Evolutionary conservation across 2,329 filamentous ascomycete species (phyloP).

Genomic region (Clonostachys rhizophaga): DNA sequence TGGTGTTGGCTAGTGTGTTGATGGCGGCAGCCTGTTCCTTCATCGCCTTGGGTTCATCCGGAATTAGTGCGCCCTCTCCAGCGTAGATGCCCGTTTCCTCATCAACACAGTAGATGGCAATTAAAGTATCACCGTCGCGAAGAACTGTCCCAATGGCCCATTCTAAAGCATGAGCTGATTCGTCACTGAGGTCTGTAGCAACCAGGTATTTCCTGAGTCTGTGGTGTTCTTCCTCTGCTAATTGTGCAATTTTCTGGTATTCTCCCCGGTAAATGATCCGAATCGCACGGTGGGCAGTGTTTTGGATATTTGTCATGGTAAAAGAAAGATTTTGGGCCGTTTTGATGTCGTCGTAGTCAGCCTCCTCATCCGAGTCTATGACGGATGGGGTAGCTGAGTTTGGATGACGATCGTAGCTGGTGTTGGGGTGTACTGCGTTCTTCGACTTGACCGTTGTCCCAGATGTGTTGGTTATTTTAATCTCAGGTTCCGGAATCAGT

Average conservation of each 20-base stretch:
- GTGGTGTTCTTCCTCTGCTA: constrained; percentile 74
- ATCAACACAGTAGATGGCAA: constrained; percentile 90
- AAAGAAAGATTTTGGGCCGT: constrained; percentile 82
- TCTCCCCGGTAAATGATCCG: constrained; percentile 89
- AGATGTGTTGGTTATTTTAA: constrained; percentile 58
- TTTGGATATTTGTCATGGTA: constrained; percentile 74
- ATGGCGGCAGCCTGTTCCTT: constrained; percentile 72
- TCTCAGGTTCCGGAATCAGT: constrained; percentile 60
- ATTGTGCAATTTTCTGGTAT: constrained; percentile 68
- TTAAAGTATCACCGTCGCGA: constrained; percentile 87
- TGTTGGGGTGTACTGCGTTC: constrained; percentile 70
- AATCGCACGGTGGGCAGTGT: constrained; percentile 74
- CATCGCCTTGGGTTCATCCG: constrained; percentile 70
- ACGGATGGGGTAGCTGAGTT: constrained; percentile 50
- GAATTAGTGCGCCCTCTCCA: constrained; percentile 48
- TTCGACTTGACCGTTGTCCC: constrained; percentile 57
- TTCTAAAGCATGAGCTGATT: constrained; percentile 91
- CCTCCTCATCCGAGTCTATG: constrained; percentile 81
- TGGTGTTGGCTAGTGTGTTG: constrained; percentile 51
- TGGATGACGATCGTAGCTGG: constrained; percentile 72
- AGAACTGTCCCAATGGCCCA: constrained; percentile 97
- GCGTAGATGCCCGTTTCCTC: constrained; percentile 67
- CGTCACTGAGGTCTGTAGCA: constrained; percentile 91
- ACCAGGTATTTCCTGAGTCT: constrained; percentile 87
- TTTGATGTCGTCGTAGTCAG: constrained; percentile 78